phyloP scores from a whole-genome alignment of 257 asterid genomes.

The Verbascum thapsus region DNA sequence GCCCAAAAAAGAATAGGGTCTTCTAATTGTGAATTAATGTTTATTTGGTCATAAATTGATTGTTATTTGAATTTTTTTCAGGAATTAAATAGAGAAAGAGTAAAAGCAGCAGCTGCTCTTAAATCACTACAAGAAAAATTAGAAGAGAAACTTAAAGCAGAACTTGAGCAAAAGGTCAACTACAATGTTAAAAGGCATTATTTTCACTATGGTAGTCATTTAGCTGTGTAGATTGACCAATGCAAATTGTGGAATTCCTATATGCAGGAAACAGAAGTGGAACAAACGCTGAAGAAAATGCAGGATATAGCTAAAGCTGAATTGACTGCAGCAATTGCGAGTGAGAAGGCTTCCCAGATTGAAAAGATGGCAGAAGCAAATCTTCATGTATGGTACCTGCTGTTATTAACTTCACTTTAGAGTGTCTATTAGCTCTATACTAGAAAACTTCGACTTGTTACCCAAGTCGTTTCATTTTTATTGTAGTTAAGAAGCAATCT shows the following conservation, averaged over 20 bases:
- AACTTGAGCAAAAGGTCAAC: conserved; percentile 76
- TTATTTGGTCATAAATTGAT: conserved; percentile 20
- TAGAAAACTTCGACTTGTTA: conserved; percentile 15
- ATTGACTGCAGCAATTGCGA: conserved; percentile 83
- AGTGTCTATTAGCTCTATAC: conserved; percentile 15
- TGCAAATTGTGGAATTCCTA: conserved; percentile 28
- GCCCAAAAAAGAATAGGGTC: conserved; percentile 1
- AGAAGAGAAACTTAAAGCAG: conserved; percentile 61
- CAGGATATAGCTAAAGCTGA: conserved; percentile 79
- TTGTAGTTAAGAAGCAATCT: conserved; percentile 6
- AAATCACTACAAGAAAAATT: conserved; percentile 80
- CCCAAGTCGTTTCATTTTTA: conserved; percentile 8
- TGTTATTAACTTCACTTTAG: conserved; percentile 27
- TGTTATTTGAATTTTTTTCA: conserved; percentile 39
- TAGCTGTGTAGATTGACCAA: conserved; percentile 10
- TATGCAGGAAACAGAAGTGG: conserved; percentile 76
- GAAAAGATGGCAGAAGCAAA: conserved; percentile 98
- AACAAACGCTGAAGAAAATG: conserved; percentile 58
- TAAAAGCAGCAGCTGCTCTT: conserved; percentile 81
- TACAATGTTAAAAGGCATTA: conserved; percentile 6
- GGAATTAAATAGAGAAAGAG: conserved; percentile 84
- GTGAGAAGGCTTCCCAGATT: conserved; percentile 94
- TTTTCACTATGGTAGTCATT: conserved; percentile 4
- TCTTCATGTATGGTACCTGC: conserved; percentile 65
- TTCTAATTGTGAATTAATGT: conserved; percentile 12